These are phyloP conservation scores for Fusarium tupiense DNA, from an alignment of 2,329 filamentous ascomycete genomes.

Conservation along the genomic window DNA sequence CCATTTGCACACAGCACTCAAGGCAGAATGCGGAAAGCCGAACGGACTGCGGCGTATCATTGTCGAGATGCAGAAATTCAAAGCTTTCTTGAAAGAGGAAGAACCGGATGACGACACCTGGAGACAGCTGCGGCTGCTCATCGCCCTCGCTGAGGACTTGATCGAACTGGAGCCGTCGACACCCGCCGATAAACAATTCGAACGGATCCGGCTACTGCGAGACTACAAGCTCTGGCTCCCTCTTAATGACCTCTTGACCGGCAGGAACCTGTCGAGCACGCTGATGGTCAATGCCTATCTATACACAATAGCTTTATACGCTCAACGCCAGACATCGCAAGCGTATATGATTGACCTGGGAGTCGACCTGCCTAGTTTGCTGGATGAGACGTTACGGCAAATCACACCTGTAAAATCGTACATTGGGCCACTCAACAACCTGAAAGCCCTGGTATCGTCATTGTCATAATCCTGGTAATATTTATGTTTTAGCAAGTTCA, in stretches of 20 bases:
- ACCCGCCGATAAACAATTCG: constrained; percentile 7
- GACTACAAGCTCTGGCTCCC: constrained; percentile 24
- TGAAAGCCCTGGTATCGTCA: background rate
- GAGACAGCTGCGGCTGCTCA: constrained; percentile 11
- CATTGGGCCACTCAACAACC: background rate
- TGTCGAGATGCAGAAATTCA: constrained; percentile 18
- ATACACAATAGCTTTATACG: constrained; percentile 11
- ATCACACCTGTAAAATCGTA: background rate
- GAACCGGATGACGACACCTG: constrained; percentile 3
- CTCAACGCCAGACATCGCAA: constrained; percentile 10
- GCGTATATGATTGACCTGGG: constrained; percentile 10
- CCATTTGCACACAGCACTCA: background rate
- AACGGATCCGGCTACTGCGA: background rate
- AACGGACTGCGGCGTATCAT: constrained; percentile 1
- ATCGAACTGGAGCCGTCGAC: constrained; percentile 4
- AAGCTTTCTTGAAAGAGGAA: background rate
- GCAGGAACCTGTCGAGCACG: constrained; percentile 10
- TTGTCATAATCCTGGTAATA: background rate
- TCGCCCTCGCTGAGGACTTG: constrained; percentile 8
- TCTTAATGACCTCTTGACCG: constrained; percentile 8
- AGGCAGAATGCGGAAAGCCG: background rate
- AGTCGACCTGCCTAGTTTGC: constrained; percentile 1
- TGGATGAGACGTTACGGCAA: constrained; percentile 9
- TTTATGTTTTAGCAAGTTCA: background rate
- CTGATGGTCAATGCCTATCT: constrained; percentile 27